Percentiles rank a stretch among this genome's conserved stretches.
These are phyloP conservation scores for Sanghuangporus weigelae DNA, from an alignment of 1,284 basidiomycete species.

Conservation along the genomic window DNA sequence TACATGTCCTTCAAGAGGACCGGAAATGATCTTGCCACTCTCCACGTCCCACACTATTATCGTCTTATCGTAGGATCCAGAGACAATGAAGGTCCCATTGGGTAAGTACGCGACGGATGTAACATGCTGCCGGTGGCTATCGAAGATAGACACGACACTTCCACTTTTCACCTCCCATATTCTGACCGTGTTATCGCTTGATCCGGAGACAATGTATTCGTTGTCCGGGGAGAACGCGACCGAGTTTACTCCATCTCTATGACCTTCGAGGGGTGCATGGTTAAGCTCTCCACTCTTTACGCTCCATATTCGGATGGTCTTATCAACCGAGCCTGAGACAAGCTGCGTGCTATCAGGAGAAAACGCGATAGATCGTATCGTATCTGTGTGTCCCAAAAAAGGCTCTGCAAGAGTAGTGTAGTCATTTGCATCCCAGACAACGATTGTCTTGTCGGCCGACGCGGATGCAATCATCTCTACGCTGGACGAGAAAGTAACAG, in stretches of 20 bases:
- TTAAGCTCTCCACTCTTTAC: constrained; percentile 35
- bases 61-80: background rate
- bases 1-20: background rate
- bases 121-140: background rate
- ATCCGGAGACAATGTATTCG: constrained; percentile 14
- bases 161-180: constrained; percentile 14
- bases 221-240: constrained; percentile 18
- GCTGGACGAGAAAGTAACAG: constrained; percentile 9
- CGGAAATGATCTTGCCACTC: background rate
- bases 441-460: constrained; percentile 13
- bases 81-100: background rate
- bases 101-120: background rate
- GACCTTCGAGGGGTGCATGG: constrained; percentile 7
- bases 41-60: background rate
- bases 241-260: constrained; percentile 18
- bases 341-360: too few relatives aligned
- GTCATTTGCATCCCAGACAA: background rate
- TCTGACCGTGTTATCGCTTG: constrained; percentile 12
- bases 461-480: constrained; percentile 20
- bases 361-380: background rate
- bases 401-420: background rate
- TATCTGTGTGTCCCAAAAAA: background rate
- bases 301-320: constrained; percentile 60
- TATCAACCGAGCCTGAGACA: background rate
- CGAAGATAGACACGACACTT: background rate